Evolutionary conservation across 208 protist species (phyloP).

Genomic region (Leishmania turanica): DNA sequence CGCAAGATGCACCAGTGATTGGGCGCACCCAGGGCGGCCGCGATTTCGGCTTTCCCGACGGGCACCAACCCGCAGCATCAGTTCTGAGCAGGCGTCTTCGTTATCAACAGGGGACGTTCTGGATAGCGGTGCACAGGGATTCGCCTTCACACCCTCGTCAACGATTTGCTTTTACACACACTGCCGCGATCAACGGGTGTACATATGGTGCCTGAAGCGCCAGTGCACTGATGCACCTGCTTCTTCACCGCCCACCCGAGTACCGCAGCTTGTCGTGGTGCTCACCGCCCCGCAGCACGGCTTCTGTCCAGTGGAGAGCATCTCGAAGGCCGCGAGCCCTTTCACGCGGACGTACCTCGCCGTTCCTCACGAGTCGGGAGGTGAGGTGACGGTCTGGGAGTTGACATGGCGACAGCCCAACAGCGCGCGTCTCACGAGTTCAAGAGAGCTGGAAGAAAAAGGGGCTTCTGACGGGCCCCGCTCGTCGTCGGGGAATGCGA

Average conservation of each 20-base stretch:
- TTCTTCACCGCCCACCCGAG: not conserved
- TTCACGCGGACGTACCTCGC: slow-evolving; percentile 31
- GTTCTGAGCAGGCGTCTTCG: not conserved
- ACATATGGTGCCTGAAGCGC: slow-evolving; percentile 48
- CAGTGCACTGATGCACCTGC: not conserved
- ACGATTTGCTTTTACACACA: slow-evolving; percentile 73
- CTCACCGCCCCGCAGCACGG: slow-evolving; percentile 72
- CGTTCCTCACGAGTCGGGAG: slow-evolving; percentile 59
- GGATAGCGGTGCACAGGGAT: not conserved
- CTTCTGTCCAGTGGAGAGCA: slow-evolving; percentile 61
- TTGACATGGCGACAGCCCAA: slow-evolving; percentile 5
- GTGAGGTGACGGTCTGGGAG: slow-evolving; percentile 44
- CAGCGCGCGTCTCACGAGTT: not conserved
- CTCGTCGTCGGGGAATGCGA: not conserved
- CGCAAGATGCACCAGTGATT: not conserved
- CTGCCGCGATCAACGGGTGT: slow-evolving; percentile 74
- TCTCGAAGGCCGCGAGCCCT: not conserved
- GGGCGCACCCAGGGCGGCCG: slow-evolving; percentile 18
- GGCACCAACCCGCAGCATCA: not conserved
- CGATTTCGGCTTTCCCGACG: slow-evolving; percentile 36
- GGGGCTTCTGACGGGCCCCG: not conserved
- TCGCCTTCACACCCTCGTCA: not conserved
- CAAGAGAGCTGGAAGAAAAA: not conserved
- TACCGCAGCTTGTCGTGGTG: slow-evolving; percentile 38
- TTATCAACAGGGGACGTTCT: not conserved